Evolutionary conservation across 2,329 filamentous ascomycete species (phyloP).

Genomic region (Calonectria pseudoreteaudii): DNA sequence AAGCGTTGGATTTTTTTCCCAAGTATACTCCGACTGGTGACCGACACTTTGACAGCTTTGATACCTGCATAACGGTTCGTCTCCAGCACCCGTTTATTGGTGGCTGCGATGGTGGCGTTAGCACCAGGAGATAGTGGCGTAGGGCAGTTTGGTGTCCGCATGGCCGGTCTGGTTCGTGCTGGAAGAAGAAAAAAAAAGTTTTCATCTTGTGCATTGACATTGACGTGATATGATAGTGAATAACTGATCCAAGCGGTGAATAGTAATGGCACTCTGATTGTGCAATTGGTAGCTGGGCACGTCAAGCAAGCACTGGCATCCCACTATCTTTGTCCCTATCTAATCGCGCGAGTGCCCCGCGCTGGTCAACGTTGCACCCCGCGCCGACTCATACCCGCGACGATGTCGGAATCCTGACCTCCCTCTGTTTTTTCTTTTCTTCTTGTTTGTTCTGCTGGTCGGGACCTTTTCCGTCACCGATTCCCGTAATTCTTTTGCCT

Average conservation of each 20-base stretch:
- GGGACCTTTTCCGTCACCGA: conserved; percentile 11
- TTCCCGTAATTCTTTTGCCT: background rate
- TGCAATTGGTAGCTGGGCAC: background rate
- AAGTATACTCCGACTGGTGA: background rate
- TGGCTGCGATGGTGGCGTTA: background rate
- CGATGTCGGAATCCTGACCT: conserved; percentile 27
- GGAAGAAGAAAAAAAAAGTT: background rate
- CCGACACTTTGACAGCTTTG: background rate
- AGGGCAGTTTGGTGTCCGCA: background rate
- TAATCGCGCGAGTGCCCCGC: conserved; percentile 16
- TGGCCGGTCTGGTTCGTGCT: background rate
- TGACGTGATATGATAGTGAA: background rate
- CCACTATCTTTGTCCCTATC: background rate
- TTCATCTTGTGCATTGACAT: background rate
- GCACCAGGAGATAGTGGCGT: background rate
- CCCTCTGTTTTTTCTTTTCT: background rate
- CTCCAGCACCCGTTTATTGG: background rate
- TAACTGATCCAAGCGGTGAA: background rate
- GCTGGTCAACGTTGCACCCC: conserved; percentile 5
- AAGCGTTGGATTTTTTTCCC: background rate
- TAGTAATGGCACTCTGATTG: background rate
- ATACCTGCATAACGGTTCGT: background rate
- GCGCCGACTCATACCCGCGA: conserved; percentile 12
- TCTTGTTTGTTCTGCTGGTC: conserved; percentile 15
- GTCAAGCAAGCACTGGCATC: background rate